Evolutionary conservation across 2,329 filamentous ascomycete genomes (phyloP), one percentile per base, ranked within the genome.

Genomic region (Gaeumannomyces tritici): DNA sequence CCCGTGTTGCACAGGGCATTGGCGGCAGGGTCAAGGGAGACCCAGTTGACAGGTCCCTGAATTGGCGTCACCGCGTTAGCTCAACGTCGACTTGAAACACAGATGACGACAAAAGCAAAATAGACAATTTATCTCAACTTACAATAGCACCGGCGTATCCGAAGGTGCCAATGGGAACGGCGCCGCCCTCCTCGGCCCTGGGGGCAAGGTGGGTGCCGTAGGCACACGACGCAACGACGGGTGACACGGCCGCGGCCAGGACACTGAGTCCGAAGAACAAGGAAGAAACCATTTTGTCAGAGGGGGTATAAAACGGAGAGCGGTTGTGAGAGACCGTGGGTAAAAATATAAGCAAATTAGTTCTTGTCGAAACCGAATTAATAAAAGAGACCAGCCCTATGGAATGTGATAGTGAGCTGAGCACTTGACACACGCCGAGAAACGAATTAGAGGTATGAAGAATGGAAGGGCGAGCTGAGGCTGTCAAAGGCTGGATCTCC

Each of bases 1-100:
- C 84, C 83, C 1, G 73, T 74, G 47, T 78, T 78, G 71, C 84
- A 87, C 15, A 73, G 71, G 21, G 70, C 70, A 69, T 85, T 84
- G 57, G 73, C 75, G n/a, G 64, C 64, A 24, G 69, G 61, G 62
- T 73, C 69, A 8, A 76, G 66, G 15, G 70, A 66, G 47, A 69
- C 67, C 74, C 74, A 76, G 61, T 74, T 70, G 29, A 71, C 35
- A 9, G 74, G 74, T 7, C 73, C 71, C 63, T 71, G n/a, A 42
- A 4, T 29, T 21, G 29, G 55, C 18, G 27, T 24, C 31, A 26
- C 35, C 27, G 18, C 6, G 33, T 55, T 7, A 12, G 26, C 42
- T 29, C 13, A 33, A 13, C 15, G 18, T 59, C 24, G 11, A 12
- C 18, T 28, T 18, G 15, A 28, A n/a, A n/a, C n/a, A n/a, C n/a